A percentile compares a stretch with the other conserved stretches of the same genome.
These are phyloP conservation scores for Dentipellis sp. DNA, from an alignment of 768 basidiomycete species.

Conservation along the genomic window DNA sequence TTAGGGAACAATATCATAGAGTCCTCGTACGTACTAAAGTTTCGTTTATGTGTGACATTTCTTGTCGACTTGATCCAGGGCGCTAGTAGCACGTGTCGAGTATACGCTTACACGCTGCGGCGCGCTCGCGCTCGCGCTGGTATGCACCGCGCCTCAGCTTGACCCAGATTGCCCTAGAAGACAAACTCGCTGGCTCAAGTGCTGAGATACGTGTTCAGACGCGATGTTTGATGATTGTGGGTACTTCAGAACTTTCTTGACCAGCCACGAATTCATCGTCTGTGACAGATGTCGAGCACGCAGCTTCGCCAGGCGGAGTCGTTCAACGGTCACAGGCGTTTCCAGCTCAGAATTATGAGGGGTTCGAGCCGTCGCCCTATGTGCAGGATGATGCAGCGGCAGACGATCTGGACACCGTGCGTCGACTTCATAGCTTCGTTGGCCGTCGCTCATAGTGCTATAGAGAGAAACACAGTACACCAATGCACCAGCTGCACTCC, in stretches of 20 bases:
- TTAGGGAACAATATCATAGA: too few species aligned
- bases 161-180: too few species aligned
- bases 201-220: too few species aligned
- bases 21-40: too few species aligned
- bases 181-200: too few species aligned
- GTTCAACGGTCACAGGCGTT: constrained; percentile 28
- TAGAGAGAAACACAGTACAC: constrained; percentile 23
- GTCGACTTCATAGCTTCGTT: not conserved
- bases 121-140: too few species aligned
- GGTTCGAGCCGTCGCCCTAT: constrained; percentile 72
- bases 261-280: constrained; percentile 2
- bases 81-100: too few species aligned
- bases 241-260: constrained; percentile 9
- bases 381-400: constrained; percentile 40
- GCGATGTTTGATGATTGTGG: constrained; percentile 34
- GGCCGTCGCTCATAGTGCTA: constrained; percentile 2
- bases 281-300: constrained; percentile 76
- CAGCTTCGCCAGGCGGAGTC: constrained; percentile 38
- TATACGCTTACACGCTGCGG: too few species aligned
- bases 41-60: too few species aligned
- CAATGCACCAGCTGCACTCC: constrained; percentile 26
- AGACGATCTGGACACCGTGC: constrained; percentile 23
- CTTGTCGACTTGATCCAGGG: too few species aligned
- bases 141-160: too few species aligned
- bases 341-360: constrained; percentile 71